These are phyloP conservation scores for Fraxinus platypoda DNA, from an alignment of 305 asterid genomes.

Conservation along the genomic window DNA sequence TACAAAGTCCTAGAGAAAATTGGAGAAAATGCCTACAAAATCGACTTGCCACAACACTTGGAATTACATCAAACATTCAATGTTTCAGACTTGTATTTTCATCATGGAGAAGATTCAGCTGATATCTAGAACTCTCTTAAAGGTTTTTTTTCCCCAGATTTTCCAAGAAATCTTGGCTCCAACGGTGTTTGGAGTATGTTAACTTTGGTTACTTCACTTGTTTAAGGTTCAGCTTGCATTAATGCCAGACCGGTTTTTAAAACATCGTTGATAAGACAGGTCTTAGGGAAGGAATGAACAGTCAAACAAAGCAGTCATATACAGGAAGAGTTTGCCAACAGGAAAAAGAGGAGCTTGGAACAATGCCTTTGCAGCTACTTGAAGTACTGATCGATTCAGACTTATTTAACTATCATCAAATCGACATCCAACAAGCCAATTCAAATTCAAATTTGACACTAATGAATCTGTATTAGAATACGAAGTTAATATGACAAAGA, in stretches of 20 bases:
- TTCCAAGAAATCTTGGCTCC: neutral
- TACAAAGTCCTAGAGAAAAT: neutral
- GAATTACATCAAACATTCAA: neutral
- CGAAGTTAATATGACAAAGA: neutral
- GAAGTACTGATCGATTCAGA: neutral
- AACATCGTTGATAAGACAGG: neutral
- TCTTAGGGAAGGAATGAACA: neutral
- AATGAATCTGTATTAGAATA: neutral
- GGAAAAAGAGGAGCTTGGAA: neutral
- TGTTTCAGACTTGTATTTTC: neutral
- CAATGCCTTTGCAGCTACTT: neutral
- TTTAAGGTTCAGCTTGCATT: neutral
- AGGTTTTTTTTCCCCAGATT: neutral
- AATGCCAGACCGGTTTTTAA: neutral
- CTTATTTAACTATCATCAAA: neutral
- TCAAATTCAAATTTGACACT: neutral
- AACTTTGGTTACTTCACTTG: neutral
- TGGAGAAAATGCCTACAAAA: neutral
- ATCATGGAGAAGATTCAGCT: neutral
- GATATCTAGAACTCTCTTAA: neutral
- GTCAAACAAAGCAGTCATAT: neutral
- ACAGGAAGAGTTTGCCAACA: neutral
- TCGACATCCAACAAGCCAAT: neutral
- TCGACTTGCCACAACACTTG: neutral
- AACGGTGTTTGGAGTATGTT: neutral